Base-by-base conservation (phyloP, 495 filamentous ascomycete genomes). In the Podospora comata region DNA sequence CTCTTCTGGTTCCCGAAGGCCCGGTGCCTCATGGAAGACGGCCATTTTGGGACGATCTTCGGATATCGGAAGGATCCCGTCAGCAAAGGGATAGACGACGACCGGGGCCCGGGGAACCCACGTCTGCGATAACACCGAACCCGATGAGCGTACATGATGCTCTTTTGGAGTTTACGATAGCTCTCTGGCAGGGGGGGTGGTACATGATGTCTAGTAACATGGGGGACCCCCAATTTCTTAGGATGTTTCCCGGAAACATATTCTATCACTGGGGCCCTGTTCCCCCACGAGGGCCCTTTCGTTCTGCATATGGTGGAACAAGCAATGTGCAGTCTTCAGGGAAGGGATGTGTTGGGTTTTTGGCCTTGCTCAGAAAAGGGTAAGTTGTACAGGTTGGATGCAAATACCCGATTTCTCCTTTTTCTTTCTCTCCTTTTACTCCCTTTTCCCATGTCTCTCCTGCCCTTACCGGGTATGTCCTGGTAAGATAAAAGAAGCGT, bases 371-470 rank as follows among this genome's bases (percentile, higher is more conserved):
- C 39, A 48, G 23, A 58, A 58, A 20, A 23, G 23, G 55, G 55
- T 5, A 58, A 58, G 55, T 58, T 58, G 55, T 26, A 58, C 55
- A 13, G 39, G 39, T 32, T 32, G 30, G n/a, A 58, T 58, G 55
- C 55, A 58, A 11, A 26, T 58, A 26, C 55, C 55, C 55, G 55
- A 20, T 58, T 58, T 7, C 23, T 58, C 23, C 55, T 58, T 58
- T 26, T 26, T 48, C 13, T 48, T 11, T 48, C 9, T 48, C 39
- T 13, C 39, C 13, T 48, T 48, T 48, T 32, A 4, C 30, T 32
- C 30, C 30, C 7, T 32, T 32, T 32, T 32, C 30, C 7, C 30
- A 7, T 32, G 4, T 32, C 30, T 32, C 30, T 32, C 30, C 23
- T 23, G 23, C 23, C 34, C 3, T 16, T 48, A 48, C 39, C 39